phyloP scores from a whole-genome alignment of 805 yeast species.

The Metschnikowia borealis region DNA sequence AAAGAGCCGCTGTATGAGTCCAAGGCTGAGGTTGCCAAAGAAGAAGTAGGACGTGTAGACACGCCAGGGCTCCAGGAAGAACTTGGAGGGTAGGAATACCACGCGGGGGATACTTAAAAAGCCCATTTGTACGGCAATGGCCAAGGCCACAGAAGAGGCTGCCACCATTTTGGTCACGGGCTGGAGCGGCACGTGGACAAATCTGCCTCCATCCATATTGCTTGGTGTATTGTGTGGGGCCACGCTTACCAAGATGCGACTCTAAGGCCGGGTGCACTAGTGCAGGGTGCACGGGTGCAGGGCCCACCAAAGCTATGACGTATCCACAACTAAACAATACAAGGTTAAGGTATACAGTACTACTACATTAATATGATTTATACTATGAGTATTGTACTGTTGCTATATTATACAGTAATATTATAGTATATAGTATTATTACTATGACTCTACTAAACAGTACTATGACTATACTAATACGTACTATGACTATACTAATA shows the following conservation, averaged over 20 bases:
- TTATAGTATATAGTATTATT: too few relatives aligned
- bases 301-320: too few relatives aligned
- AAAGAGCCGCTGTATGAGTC: conserved; percentile 20
- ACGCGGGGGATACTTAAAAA: conserved; percentile 20
- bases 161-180: conserved; percentile 28
- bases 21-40: conserved; percentile 25
- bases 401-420: too few relatives aligned
- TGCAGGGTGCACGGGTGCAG: not conserved
- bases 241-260: not conserved
- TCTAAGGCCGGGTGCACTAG: not conserved
- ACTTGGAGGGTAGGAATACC: conserved; percentile 25
- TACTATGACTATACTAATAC: too few relatives aligned
- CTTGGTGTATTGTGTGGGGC: not conserved
- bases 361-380: too few relatives aligned
- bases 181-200: conserved; percentile 9
- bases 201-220: conserved; percentile 10
- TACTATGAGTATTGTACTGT: too few relatives aligned
- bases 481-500: too few relatives aligned
- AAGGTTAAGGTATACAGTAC: too few relatives aligned
- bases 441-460: too few relatives aligned
- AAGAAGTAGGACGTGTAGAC: conserved; percentile 32
- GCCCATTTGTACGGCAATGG: conserved; percentile 20
- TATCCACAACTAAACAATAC: too few relatives aligned
- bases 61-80: conserved; percentile 36
- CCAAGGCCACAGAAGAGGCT: conserved; percentile 20